These are phyloP conservation scores for Macadamia tetraphylla DNA, from an alignment of 164 flowering plant species.

Conservation along the genomic window DNA sequence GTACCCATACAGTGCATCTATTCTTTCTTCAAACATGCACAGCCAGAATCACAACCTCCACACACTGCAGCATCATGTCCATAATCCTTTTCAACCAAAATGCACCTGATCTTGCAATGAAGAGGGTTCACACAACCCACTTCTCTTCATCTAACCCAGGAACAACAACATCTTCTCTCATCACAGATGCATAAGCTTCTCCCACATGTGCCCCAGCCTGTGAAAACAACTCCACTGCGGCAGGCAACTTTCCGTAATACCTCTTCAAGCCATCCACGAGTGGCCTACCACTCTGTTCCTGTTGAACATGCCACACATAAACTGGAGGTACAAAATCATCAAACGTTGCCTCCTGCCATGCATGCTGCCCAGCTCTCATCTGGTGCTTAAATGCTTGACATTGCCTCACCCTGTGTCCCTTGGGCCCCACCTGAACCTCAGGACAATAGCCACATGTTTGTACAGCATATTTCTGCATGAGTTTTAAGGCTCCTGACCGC, in stretches of 20 bases:
- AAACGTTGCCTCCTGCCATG: constrained; percentile 56
- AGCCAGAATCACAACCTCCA: too few species aligned
- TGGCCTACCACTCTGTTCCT: constrained; percentile 11
- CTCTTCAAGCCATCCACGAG: constrained; percentile 35
- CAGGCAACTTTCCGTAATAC: constrained; percentile 54
- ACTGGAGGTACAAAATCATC: constrained; percentile 53
- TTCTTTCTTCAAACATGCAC: too few species aligned
- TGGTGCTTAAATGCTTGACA: constrained; percentile 57
- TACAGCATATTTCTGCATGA: constrained; percentile 46
- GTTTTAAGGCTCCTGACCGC: constrained; percentile 35
- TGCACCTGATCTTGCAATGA: too few species aligned
- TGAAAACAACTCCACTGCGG: constrained; percentile 45
- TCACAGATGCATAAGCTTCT: constrained; percentile 23
- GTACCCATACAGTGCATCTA: too few species aligned
- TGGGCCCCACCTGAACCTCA: constrained; percentile 58
- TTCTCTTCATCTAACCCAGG: constrained; percentile 40
- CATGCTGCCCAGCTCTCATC: constrained; percentile 58
- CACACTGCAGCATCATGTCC: too few species aligned
- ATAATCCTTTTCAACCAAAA: too few species aligned
- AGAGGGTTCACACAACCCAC: constrained; percentile 27
- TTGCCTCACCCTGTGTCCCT: constrained; percentile 48
- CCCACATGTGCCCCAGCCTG: constrained; percentile 51
- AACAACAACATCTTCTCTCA: constrained; percentile 46
- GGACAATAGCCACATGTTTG: constrained; percentile 56
- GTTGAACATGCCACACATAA: constrained; percentile 49